Evolutionary conservation across 441 rosid genomes (phyloP), one percentile per base, ranked within the genome.

Genomic region (Kokia cookei): DNA sequence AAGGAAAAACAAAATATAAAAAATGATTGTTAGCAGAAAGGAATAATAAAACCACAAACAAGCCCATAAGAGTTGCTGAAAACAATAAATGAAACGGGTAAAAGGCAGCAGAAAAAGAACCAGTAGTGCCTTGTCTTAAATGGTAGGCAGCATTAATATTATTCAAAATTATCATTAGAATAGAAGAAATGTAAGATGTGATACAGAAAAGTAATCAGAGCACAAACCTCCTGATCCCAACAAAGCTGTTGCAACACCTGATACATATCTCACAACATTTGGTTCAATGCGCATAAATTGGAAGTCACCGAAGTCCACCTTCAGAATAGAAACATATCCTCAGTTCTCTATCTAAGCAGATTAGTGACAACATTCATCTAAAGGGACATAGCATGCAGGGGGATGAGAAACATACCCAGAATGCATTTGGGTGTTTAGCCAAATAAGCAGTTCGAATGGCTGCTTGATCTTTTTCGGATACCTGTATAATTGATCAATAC

Each of bases 281-380:
- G 97, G 98, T 82, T 90, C 87, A 22, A 94, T 86, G 19, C 87
- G 85, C 78, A 93, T 63, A 78, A 94, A 93, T 77, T 87, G 89
- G 83, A 93, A 94, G 87, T 94, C 97, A 42, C 94, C 97, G 40
- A 94, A 94, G 79, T 94, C 97, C 82, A 94, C 97, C 99, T 93
- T 84, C 71, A 72, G 19, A 75, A 68, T 58, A 50, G 43, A 78
- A 73, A 40, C 35, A 53, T 43, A 73, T 45, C 48, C 70, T 80
- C 9, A 78, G 76, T 74, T 42, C 45, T 77, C 42, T 12, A 61
- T 72, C 61, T 14, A 47, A 6, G 47, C 67, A 61, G 19, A 59
- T 70, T 37, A 71, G 48, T 65, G 22, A 64, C 57, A 65, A 11
- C 13, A 27, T 26, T 24, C 27, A 22, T 62, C 43, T 57, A 32